Evolutionary conservation across 495 filamentous ascomycete genomes (phyloP).

Genomic region (Parachaetomium inaequale): DNA sequence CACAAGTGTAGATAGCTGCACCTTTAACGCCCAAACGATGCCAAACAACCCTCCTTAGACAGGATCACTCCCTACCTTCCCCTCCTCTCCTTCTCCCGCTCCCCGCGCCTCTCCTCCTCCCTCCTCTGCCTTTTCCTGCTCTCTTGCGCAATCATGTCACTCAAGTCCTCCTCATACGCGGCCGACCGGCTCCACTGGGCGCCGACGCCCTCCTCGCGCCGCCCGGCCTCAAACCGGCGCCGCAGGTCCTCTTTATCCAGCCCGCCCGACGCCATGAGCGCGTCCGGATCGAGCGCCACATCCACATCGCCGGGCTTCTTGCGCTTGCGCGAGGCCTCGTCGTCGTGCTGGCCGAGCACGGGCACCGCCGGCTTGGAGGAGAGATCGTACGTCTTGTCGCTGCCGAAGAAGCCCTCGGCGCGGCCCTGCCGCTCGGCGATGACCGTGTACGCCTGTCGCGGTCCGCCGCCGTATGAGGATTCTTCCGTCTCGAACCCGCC

Average conservation of each 20-base stretch:
- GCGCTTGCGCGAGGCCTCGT: conserved; percentile 64
- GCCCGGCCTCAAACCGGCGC: conserved; percentile 68
- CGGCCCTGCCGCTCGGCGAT: conserved; percentile 81
- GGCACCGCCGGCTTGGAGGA: conserved; percentile 40
- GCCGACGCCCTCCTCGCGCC: conserved; percentile 61
- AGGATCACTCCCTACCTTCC: background rate
- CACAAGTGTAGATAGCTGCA: background rate
- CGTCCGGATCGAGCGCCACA: conserved; percentile 80
- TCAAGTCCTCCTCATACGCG: conserved; percentile 84
- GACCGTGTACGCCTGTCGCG: conserved; percentile 79
- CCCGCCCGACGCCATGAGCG: conserved; percentile 62
- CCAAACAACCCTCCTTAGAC: background rate
- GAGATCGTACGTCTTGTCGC: conserved; percentile 88
- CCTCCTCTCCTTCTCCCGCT: conserved; percentile 26
- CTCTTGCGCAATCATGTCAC: conserved; percentile 94
- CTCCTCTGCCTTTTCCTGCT: conserved; percentile 81
- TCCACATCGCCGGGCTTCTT: conserved; percentile 96
- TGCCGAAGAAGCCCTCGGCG: conserved; percentile 91
- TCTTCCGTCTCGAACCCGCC: conserved; percentile 93
- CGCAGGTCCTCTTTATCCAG: conserved; percentile 50
- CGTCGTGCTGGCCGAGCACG: conserved; percentile 77
- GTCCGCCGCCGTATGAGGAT: conserved; percentile 48
- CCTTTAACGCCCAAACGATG: background rate
- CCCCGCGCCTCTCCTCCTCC: conserved; percentile 69
- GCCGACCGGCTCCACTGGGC: conserved; percentile 54